These are phyloP conservation scores for Grigorovia transvaalensis DNA, from an alignment of 805 yeast species.

Conservation along the genomic window DNA sequence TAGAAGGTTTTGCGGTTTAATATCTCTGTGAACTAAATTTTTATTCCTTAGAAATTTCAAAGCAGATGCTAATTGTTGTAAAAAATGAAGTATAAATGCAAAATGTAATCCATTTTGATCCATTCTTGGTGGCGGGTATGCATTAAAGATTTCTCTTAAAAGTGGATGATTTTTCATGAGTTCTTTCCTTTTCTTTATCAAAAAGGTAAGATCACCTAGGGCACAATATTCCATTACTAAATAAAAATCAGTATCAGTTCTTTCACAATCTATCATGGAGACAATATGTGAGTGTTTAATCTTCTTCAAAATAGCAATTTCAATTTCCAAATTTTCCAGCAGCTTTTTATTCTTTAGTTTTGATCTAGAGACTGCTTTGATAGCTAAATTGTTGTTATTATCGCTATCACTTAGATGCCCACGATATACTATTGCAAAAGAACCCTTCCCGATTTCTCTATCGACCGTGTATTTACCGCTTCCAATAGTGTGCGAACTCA, in stretches of 20 bases:
- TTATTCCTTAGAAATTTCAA: slow-evolving; percentile 70
- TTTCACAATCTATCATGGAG: slow-evolving; percentile 69
- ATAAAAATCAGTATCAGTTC: slow-evolving; percentile 70
- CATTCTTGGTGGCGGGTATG: slow-evolving; percentile 72
- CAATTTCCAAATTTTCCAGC: slow-evolving; percentile 84
- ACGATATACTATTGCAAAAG: slow-evolving; percentile 91
- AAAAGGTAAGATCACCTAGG: slow-evolving; percentile 83
- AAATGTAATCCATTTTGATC: slow-evolving; percentile 72
- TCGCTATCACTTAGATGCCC: slow-evolving; percentile 39
- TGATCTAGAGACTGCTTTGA: slow-evolving; percentile 77
- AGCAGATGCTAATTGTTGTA: slow-evolving; percentile 80
- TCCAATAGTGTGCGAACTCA: background rate
- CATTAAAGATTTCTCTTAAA: slow-evolving; percentile 59
- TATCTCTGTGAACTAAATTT: slow-evolving; percentile 84
- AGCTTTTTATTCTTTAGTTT: slow-evolving; percentile 78
- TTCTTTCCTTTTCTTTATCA: slow-evolving; percentile 68
- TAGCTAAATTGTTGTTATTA: slow-evolving; percentile 55
- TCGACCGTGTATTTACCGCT: slow-evolving; percentile 23
- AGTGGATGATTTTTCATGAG: slow-evolving; percentile 67
- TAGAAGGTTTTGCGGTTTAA: slow-evolving; percentile 73
- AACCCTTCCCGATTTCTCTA: slow-evolving; percentile 82
- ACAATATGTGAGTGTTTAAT: slow-evolving; percentile 92
- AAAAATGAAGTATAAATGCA: slow-evolving; percentile 67
- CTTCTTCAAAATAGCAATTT: slow-evolving; percentile 77
- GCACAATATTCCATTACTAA: slow-evolving; percentile 95